Percentiles rank a stretch among this genome's conserved stretches.
Conservation (phyloP, 345 rosid species). For the Camelina hispida region DNA sequence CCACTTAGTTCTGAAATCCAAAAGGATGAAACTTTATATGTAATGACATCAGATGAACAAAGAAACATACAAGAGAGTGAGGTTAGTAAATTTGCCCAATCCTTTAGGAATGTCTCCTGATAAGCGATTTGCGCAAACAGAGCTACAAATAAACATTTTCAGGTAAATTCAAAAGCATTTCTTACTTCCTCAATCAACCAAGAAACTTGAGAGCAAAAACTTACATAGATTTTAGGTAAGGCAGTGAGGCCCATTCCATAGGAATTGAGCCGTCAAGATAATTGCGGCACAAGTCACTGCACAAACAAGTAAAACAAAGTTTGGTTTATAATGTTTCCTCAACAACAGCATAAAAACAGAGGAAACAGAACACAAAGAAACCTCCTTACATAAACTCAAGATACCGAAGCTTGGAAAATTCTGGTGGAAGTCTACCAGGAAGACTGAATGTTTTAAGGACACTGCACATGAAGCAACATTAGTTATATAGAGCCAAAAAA, state of each 20-base stretch:
- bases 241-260: slow-evolving; percentile 60
- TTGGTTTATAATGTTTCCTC: neutral
- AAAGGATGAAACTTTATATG: neutral
- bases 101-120: slow-evolving; percentile 62
- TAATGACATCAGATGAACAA: slow-evolving; percentile 13
- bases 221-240: slow-evolving; percentile 53
- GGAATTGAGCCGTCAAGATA: slow-evolving; percentile 64
- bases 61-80: slow-evolving; percentile 53
- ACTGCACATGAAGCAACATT: slow-evolving; percentile 43
- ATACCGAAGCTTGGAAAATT: slow-evolving; percentile 59
- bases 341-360: slow-evolving; percentile 5
- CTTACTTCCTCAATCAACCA: slow-evolving; percentile 12
- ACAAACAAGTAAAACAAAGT: slow-evolving; percentile 15
- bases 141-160: slow-evolving; percentile 42
- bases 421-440: slow-evolving; percentile 71
- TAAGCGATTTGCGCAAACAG: slow-evolving; percentile 59
- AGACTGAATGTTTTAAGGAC: slow-evolving; percentile 58
- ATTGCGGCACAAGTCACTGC: slow-evolving; percentile 67
- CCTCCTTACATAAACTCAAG: slow-evolving; percentile 59
- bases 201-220: slow-evolving; percentile 33
- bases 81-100: slow-evolving; percentile 56
- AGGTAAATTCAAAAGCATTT: slow-evolving; percentile 20
- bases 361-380: neutral
- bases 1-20: neutral
- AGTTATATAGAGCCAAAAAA: neutral